Percentiles rank a stretch among this genome's conserved stretches.
phyloP scores from a whole-genome alignment of 179 eudicot species.

The Beta corolliflora region DNA sequence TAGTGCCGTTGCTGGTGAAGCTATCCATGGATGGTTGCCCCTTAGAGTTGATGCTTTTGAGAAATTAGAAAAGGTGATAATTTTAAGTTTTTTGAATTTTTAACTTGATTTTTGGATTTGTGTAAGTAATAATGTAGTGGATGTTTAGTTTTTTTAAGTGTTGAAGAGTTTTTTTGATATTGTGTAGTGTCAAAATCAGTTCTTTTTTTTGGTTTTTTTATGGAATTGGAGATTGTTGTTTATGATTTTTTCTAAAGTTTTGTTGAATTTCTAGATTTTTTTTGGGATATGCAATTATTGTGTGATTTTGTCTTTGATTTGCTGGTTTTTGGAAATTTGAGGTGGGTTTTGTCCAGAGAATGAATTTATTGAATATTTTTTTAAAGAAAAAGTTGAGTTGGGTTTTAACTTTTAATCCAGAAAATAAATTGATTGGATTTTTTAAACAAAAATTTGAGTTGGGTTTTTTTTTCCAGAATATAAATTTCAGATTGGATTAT shows the following conservation, averaged over 20 bases:
- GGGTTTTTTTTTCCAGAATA: neutral
- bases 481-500: neutral
- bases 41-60: slow-evolving; percentile 76
- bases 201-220: neutral
- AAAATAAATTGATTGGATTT: neutral
- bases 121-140: no score
- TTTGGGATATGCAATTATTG: neutral
- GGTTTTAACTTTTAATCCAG: neutral
- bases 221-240: neutral
- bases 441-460: neutral
- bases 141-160: neutral
- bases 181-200: neutral
- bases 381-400: neutral
- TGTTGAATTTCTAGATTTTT: neutral
- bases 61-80: slow-evolving; percentile 76
- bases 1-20: slow-evolving; percentile 93
- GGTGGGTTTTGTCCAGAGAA: neutral
- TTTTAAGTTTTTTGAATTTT: neutral
- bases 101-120: no score
- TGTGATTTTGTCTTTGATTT: neutral
- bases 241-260: neutral
- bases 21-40: slow-evolving; percentile 95
- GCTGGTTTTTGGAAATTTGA: slow-evolving; percentile 6
- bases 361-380: no score
- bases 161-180: no score